Base-by-base conservation (phyloP, 495 filamentous ascomycete genomes). In the Aspergillus asperescens region DNA sequence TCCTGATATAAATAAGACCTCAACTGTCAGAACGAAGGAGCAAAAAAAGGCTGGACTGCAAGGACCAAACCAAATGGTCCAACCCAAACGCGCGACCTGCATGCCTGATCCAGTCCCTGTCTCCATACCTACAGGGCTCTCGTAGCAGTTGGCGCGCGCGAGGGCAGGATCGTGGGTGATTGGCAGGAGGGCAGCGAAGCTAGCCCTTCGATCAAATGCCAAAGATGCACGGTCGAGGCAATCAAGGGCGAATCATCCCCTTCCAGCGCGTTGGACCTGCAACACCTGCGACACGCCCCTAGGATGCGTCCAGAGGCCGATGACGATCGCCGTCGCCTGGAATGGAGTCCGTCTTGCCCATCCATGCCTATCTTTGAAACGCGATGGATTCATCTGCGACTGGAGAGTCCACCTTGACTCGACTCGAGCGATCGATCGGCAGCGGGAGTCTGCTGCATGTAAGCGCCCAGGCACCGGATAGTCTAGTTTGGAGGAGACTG, bases 31-130 rank as follows among this genome's bases (percentile, higher is more conserved):
- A 29, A 18, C 32, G 20, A 24, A 40, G 20, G 18, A 24, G 32
- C 8, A 45, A 46, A 29, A 47, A 47, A 54, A 54, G 51, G 51
- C 51, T 47, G 51, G 51, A 40, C 51, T 54, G 57, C 57, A 60
- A 60, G 57, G 57, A 55, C 48, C 42, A 46, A 40, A 40, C 38
- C 32, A 43, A 46, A 29, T 45, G 32, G 20, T n/a, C 50, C 40
- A 52, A 45, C 41, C 34, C 48, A 56, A 50, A 54, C 57, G 57
- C 53, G 44, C 29, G 27, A 35, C 57, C 57, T 60, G 53, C 57
- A 60, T 60, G 42, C 53, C 51, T 41, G 47, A 24, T 10, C 32
- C 34, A 41, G 47, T 50, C 47, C 35, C 47, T 50, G 47, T 50
- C 47, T 45, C 42, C 51, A 41, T 31, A 37, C 42, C 23, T 46